These are phyloP conservation scores for Erysiphe pisi DNA, from an alignment of 2,329 filamentous ascomycete species.

Conservation along the genomic window DNA sequence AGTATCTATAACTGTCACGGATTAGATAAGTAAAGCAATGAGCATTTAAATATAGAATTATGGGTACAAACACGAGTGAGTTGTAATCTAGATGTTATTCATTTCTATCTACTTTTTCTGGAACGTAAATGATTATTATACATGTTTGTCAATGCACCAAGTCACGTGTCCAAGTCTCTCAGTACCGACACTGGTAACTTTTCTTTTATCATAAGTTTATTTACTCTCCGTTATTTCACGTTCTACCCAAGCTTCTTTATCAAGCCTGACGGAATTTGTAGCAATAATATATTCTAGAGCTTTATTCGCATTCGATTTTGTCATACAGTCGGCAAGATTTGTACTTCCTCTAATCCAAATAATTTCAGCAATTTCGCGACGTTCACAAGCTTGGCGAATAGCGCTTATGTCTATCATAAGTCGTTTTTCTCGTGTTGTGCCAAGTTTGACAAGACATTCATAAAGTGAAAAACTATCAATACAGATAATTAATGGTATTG, in stretches of 20 bases:
- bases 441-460: too few relatives aligned
- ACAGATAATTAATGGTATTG: background rate
- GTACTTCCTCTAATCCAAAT: slow-evolving; percentile 12
- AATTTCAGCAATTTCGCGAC: slow-evolving; percentile 17
- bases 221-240: background rate
- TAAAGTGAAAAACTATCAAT: slow-evolving; percentile 16
- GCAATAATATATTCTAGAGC: slow-evolving; percentile 7
- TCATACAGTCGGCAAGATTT: slow-evolving; percentile 22
- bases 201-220: background rate
- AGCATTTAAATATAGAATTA: too few relatives aligned
- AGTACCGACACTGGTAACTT: too few relatives aligned
- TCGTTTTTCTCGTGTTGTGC: slow-evolving; percentile 15
- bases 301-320: background rate
- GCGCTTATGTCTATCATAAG: slow-evolving; percentile 18
- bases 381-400: slow-evolving; percentile 16
- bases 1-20: too few relatives aligned
- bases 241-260: slow-evolving; percentile 21
- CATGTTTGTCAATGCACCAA: background rate
- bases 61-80: too few relatives aligned
- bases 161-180: too few relatives aligned
- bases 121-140: background rate
- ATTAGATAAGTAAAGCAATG: too few relatives aligned
- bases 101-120: background rate
- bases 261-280: background rate
- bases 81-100: too few relatives aligned